These are phyloP conservation scores for Penicillium simplicissimum DNA, from an alignment of 495 filamentous ascomycete species.

Conservation along the genomic window DNA sequence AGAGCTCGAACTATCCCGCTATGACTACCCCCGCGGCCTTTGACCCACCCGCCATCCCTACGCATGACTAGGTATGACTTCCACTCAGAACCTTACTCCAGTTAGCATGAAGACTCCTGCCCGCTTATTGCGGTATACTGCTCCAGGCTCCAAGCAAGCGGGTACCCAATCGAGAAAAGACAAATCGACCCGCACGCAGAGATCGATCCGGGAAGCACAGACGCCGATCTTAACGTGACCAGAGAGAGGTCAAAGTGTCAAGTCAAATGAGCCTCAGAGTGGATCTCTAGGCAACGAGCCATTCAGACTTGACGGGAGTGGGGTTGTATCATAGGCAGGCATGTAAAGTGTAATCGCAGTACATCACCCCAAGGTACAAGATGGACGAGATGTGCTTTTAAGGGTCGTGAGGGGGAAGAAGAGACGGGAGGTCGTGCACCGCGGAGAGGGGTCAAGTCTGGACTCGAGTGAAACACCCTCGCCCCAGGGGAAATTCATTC, in stretches of 20 bases:
- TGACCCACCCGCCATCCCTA: too few species aligned
- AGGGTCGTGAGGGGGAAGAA: too few species aligned
- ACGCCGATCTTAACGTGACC: background rate
- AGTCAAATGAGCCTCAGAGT: background rate
- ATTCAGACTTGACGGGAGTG: background rate
- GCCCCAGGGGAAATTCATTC: background rate
- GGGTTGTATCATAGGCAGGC: background rate
- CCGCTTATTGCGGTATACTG: background rate
- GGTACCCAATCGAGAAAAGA: slow-evolving; percentile 24
- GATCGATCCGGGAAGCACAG: background rate
- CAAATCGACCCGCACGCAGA: slow-evolving; percentile 13
- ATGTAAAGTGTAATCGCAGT: background rate
- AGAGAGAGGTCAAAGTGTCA: background rate
- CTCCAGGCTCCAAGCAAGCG: background rate
- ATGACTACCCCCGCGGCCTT: too few species aligned
- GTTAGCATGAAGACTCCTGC: background rate
- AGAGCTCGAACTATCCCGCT: too few species aligned
- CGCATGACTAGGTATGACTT: too few species aligned
- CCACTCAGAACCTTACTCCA: too few species aligned
- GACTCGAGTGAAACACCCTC: too few species aligned
- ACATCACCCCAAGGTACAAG: background rate
- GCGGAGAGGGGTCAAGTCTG: too few species aligned
- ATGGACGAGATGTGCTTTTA: too few species aligned
- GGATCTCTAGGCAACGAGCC: background rate
- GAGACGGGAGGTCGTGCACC: too few species aligned